phyloP scores from a whole-genome alignment of 345 rosid species.

The Geranium rotundifolium region DNA sequence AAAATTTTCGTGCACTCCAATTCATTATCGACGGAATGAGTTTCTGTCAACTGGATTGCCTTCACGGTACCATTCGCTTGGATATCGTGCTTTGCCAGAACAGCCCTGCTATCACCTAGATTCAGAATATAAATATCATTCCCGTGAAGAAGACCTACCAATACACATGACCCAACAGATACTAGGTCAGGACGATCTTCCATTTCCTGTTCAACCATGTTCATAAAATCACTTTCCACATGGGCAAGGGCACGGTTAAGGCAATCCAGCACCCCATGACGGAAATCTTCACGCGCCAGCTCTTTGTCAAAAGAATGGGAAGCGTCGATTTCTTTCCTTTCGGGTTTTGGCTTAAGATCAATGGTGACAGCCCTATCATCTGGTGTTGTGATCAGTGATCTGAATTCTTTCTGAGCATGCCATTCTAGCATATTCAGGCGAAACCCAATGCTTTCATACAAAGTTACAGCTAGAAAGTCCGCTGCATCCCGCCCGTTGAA shows the following conservation, averaged over 20 bases:
- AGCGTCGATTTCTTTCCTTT: too few relatives aligned
- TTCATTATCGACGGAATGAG: constrained; percentile 15
- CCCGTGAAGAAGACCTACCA: constrained; percentile 16
- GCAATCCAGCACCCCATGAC: constrained; percentile 13
- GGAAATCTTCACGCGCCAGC: constrained; percentile 1
- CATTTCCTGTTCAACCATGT: constrained; percentile 15
- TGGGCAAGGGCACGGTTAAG: constrained; percentile 8
- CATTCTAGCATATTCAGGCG: constrained; percentile 13
- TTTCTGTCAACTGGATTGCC: constrained; percentile 13
- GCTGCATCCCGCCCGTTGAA: constrained; percentile 22
- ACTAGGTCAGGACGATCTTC: constrained; percentile 19
- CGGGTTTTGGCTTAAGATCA: not conserved
- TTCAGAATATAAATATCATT: constrained; percentile 12
- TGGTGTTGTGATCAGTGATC: not conserved
- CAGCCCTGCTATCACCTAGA: constrained; percentile 19
- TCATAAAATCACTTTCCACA: constrained; percentile 10
- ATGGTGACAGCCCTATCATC: too few relatives aligned
- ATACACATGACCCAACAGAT: constrained; percentile 15
- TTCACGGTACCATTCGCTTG: not conserved
- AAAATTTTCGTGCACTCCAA: constrained; percentile 9
- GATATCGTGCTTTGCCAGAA: constrained; percentile 11
- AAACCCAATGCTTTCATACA: constrained; percentile 12
- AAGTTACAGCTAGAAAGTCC: constrained; percentile 13
- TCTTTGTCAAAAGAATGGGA: constrained; percentile 1
- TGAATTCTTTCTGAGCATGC: constrained; percentile 7